Evolutionary conservation across 2,329 filamentous ascomycete genomes (phyloP), one percentile per base, ranked within the genome.

Genomic region (Cladobotryum protrusum): DNA sequence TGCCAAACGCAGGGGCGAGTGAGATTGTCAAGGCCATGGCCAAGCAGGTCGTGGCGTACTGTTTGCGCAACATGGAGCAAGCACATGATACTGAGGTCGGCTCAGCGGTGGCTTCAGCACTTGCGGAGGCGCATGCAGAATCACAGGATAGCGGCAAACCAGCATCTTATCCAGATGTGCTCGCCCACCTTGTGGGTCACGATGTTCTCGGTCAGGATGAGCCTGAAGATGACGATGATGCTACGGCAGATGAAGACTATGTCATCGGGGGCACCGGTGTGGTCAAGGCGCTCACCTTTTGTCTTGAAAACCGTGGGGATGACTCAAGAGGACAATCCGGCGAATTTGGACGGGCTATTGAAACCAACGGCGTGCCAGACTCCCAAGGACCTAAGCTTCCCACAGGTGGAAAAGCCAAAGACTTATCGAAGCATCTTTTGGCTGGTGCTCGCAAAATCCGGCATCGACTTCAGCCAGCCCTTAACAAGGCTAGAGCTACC

Each of bases 251-350:
- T 57, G 87, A 95, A 52, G 89, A 96, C 66, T 97, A 97, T 67
- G 90, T 97, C 41, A 93, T 97, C 60, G 91, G 92, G 17, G 92
- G 92, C 14, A 96, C 90, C 1, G 93, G 92, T 20, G 89, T 99
- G 2, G 92, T 95, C 44, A 96, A 96, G 70, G 93, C 93, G 4
- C 75, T 99, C 42, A 85, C 89, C 48, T 95, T 95, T 60, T 96
- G 91, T 61, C 74, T 99, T 45, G 85, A 89, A 59, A 95, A 95
- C 63, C 82, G 87, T 52, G 66, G 67, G 4, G 78, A 84, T 47
- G 83, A 86, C 48, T 80, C 80, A 29, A 72, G 79, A 55, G 65
- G 74, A 45, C 71, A 73, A 43, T 77, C 76, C 13, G 72, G 70
- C 41, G 76, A 80, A 47, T 76, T 81, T 50, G 68, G 76, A 50